Evolutionary conservation across 2,329 filamentous ascomycete genomes (phyloP), one percentile per base, ranked within the genome.

Genomic region (Alternaria arborescens): DNA sequence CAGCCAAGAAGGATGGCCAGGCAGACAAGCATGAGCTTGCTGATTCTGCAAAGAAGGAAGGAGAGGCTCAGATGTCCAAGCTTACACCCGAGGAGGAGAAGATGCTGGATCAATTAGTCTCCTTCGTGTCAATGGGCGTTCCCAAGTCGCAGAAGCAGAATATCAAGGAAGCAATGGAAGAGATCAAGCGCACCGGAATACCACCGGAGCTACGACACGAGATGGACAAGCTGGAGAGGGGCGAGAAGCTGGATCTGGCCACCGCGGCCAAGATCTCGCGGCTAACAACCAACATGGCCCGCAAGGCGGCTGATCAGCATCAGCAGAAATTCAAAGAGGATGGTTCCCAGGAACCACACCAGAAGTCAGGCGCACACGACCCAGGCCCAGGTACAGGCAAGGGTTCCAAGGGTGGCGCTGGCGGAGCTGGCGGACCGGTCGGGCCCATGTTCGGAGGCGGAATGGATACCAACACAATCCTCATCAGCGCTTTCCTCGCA

Each of bases 101-200:
- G 71, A 80, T 84, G 48, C 76, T 94, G 48, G 81, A 88, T 60
- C 80, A 85, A 55, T 77, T 88, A 30, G 83, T 91, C 42, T 72
- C 76, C 3, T 82, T 83, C 62, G 78, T 91, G 60, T 86, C 86
- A 66, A 82, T 84, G 61, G 83, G 82, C 52, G 78, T 92, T 58
- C 89, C 90, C 8, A 82, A 84, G 55, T 83, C 84, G n/a, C 88
- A 92, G 78, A 82, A 83, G 40, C 79, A 86, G 52, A 80, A 84
- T 22, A 77, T 93, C 60, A 83, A 88, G 60, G 83, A 86, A 48
- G 83, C 88, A 8, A 79, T 91, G n/a, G 80, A 85, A 62, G 81
- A 85, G 28, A 84, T 94, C 62, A 87, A 89, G 79, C 83, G 84
- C 61, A 84, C 88, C 42, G 93, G 93, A 10, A 86, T 93, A 16